These are phyloP conservation scores for Myriangium duriaei DNA, from an alignment of 2,329 filamentous ascomycete species.

Conservation along the genomic window DNA sequence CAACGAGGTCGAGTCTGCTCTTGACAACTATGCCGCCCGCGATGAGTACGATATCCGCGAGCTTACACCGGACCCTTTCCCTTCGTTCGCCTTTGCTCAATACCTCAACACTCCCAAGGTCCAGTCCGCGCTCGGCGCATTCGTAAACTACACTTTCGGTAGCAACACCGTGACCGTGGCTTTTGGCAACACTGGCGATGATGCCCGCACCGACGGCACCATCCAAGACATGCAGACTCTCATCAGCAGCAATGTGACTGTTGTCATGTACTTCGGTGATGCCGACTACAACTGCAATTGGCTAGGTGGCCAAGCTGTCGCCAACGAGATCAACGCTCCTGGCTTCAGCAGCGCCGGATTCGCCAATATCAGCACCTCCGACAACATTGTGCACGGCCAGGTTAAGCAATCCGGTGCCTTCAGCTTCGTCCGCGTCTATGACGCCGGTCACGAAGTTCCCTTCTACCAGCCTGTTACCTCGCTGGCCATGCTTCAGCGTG, in stretches of 20 bases:
- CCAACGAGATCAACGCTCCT: constrained; percentile 18
- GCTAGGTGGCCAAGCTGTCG: constrained; percentile 28
- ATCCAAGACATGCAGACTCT: constrained; percentile 30
- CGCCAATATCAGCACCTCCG: constrained; percentile 23
- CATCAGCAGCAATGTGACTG: constrained; percentile 22
- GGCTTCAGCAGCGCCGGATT: constrained; percentile 21
- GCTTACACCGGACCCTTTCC: constrained; percentile 43
- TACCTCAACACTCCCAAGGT: constrained; percentile 46
- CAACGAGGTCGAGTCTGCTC: constrained; percentile 39
- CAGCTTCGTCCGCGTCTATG: constrained; percentile 23
- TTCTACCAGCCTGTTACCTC: constrained; percentile 20
- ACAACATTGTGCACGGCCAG: constrained; percentile 22
- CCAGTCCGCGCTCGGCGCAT: constrained; percentile 47
- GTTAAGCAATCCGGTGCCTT: constrained; percentile 26
- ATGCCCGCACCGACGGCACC: constrained; percentile 32
- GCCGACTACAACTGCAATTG: constrained; percentile 31
- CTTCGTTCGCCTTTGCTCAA: constrained; percentile 41
- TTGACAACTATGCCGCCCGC: constrained; percentile 39
- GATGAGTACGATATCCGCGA: constrained; percentile 51
- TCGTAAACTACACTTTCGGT: constrained; percentile 42
- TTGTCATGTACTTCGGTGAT: constrained; percentile 23
- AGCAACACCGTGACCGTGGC: constrained; percentile 32
- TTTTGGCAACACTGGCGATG: constrained; percentile 39
- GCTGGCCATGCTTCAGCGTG: constrained; percentile 3
- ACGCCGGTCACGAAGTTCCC: constrained; percentile 23